These are phyloP conservation scores for Chlamydomonas asymmetrica DNA, from an alignment of 139 green algal genomes.

Conservation along the genomic window DNA sequence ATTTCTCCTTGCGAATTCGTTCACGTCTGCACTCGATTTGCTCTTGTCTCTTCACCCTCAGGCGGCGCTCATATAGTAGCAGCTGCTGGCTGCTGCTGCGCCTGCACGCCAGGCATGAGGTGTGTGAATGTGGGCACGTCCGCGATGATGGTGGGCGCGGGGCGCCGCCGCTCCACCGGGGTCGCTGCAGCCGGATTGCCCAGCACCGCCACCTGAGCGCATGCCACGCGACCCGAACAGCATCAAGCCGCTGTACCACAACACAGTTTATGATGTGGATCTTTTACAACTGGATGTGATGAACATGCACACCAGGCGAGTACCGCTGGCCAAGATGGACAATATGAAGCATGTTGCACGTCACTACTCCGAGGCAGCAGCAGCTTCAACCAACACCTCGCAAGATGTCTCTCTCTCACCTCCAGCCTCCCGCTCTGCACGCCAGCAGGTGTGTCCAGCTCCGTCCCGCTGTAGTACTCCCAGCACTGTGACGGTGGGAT, in stretches of 20 bases:
- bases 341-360: too few species aligned
- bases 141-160: conserved; percentile 6
- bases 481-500: conserved; percentile 27
- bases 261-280: neutral
- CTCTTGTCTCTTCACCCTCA: too few species aligned
- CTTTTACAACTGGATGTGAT: neutral
- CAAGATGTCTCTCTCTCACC: conserved; percentile 3
- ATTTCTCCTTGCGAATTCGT: too few species aligned
- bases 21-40: too few species aligned
- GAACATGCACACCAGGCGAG: neutral
- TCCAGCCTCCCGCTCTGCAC: conserved; percentile 30
- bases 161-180: conserved; percentile 6
- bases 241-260: neutral
- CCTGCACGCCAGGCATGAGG: conserved; percentile 13
- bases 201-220: conserved; percentile 13
- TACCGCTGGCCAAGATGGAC: too few species aligned
- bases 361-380: neutral
- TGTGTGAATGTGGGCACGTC: conserved; percentile 12
- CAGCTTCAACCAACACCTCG: neutral
- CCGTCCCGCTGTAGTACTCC: conserved; percentile 38
- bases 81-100: too few species aligned
- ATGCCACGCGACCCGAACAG: neutral
- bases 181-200: too few species aligned
- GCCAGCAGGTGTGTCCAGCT: conserved; percentile 31
- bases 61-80: too few species aligned